Percentiles rank a stretch among this genome's conserved stretches.
These are phyloP conservation scores for Solanum okadae DNA, from an alignment of 257 asterid genomes.

Conservation along the genomic window DNA sequence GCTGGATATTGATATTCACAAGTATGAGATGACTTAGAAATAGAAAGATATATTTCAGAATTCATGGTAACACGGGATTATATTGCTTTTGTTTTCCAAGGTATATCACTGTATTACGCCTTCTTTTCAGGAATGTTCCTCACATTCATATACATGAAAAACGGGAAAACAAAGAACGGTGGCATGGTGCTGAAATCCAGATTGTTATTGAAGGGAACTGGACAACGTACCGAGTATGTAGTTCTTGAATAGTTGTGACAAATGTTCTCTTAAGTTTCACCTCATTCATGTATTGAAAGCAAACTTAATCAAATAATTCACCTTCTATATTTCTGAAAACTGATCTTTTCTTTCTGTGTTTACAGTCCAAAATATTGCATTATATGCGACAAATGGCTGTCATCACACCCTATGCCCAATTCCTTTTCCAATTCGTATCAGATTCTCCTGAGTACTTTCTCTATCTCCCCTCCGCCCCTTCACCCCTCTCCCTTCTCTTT, in stretches of 20 bases:
- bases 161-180: constrained; percentile 41
- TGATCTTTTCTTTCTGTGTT: constrained; percentile 7
- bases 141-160: constrained; percentile 82
- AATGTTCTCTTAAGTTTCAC: neutral
- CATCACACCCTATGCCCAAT: constrained; percentile 88
- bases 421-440: constrained; percentile 73
- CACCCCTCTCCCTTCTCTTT: neutral
- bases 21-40: constrained; percentile 23
- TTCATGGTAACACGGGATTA: neutral
- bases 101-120: neutral
- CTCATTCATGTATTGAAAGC: neutral
- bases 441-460: constrained; percentile 70
- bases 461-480: constrained; percentile 8
- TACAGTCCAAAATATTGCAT: constrained; percentile 85
- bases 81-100: neutral
- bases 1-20: constrained; percentile 76
- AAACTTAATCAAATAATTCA: neutral
- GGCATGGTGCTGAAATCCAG: constrained; percentile 96
- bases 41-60: constrained; percentile 1
- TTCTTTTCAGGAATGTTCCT: constrained; percentile 57
- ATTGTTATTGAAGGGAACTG: constrained; percentile 92
- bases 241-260: neutral
- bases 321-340: neutral
- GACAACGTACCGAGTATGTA: constrained; percentile 84
- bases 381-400: constrained; percentile 98